Conservation (phyloP, 805 yeast species). For the Huiozyma sinensis region DNA sequence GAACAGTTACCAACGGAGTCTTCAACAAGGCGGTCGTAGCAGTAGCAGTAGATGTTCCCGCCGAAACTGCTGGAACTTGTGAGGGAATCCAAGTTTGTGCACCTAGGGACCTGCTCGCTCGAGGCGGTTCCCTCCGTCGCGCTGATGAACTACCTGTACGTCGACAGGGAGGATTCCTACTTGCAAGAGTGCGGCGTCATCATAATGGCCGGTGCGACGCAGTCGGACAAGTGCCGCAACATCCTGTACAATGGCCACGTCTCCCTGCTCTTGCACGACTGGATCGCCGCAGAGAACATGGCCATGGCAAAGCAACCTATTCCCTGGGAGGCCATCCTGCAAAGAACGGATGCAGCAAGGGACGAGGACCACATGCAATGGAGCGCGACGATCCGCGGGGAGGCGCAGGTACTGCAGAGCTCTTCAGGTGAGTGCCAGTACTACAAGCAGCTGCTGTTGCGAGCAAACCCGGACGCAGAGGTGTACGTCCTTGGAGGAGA, state of each 20-base stretch:
- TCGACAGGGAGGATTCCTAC: conserved; percentile 32
- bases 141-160: conserved; percentile 78
- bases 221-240: conserved; percentile 65
- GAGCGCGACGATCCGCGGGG: conserved; percentile 70
- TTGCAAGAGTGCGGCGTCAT: conserved; percentile 38
- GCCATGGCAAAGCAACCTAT: neutral
- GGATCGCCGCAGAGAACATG: conserved; percentile 51
- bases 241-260: conserved; percentile 61
- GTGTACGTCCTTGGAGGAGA: conserved; percentile 44
- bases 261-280: conserved; percentile 77
- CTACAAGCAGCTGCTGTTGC: conserved; percentile 50
- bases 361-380: conserved; percentile 38
- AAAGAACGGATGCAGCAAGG: neutral
- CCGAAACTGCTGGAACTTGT: conserved; percentile 34
- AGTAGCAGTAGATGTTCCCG: neutral
- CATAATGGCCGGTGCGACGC: conserved; percentile 58
- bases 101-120: conserved; percentile 63
- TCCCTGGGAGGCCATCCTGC: neutral
- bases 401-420: conserved; percentile 43
- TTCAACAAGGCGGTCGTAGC: neutral
- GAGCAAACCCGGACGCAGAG: conserved; percentile 57
- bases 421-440: conserved; percentile 43
- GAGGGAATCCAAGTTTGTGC: conserved; percentile 56
- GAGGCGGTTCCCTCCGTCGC: conserved; percentile 74
- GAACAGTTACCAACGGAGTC: too few relatives aligned